Evolutionary conservation across 164 flowering plant species (phyloP).

Genomic region (Akebia trifoliata): DNA sequence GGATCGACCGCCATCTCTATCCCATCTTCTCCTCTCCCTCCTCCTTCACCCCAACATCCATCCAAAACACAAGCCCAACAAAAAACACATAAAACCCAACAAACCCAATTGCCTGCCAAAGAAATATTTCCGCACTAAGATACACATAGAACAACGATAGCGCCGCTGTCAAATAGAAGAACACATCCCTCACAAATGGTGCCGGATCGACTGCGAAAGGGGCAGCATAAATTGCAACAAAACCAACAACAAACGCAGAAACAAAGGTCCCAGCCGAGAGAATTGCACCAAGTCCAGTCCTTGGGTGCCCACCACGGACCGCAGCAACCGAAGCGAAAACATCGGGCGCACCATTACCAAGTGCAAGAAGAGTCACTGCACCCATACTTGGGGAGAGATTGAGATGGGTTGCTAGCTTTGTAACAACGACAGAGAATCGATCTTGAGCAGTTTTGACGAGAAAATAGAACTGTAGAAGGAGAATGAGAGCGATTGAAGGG

Average conservation of each 20-base stretch:
- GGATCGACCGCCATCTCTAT: conserved; percentile 38
- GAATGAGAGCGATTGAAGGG: conserved; percentile 44
- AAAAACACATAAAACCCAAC: conserved; percentile 84
- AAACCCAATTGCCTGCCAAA: conserved; percentile 96
- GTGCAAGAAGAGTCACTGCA: conserved; percentile 92
- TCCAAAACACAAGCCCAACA: conserved; percentile 92
- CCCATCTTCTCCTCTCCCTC: conserved; percentile 16
- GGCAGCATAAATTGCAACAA: conserved; percentile 84
- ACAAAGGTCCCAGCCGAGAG: conserved; percentile 89
- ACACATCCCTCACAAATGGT: conserved; percentile 74
- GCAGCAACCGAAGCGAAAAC: conserved; percentile 86
- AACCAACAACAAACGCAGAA: conserved; percentile 85
- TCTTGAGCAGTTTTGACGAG: conserved; percentile 82
- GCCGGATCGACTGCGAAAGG: conserved; percentile 67
- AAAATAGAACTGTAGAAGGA: conserved; percentile 71
- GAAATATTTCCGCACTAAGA: conserved; percentile 74
- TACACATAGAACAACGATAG: conserved; percentile 70
- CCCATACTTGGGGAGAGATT: conserved; percentile 74
- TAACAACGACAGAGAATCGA: conserved; percentile 76
- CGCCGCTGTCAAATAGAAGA: conserved; percentile 72
- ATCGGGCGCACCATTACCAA: conserved; percentile 96
- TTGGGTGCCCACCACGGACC: conserved; percentile 57
- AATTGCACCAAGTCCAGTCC: conserved; percentile 90
- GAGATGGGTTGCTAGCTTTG: conserved; percentile 52
- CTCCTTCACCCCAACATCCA: conserved; percentile 62